A percentile compares a stretch with the other conserved stretches of the same genome.
Evolutionary conservation across 1,139 yeast species (phyloP).

Genomic region (Nakaseomyces uthaithaninus): DNA sequence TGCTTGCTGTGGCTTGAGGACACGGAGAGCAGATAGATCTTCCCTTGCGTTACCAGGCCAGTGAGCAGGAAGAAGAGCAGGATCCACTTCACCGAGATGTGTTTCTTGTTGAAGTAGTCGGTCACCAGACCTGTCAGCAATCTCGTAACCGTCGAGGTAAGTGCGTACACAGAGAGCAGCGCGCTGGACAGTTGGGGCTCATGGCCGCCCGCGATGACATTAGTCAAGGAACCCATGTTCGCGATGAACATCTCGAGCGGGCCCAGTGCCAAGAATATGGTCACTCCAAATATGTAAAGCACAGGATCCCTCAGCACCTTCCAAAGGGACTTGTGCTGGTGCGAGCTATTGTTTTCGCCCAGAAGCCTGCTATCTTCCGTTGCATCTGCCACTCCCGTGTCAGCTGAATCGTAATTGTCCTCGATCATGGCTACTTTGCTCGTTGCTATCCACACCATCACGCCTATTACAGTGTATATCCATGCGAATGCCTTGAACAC

Average conservation of each 20-base stretch:
- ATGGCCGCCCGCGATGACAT: slow-evolving; percentile 19
- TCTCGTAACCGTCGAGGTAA: slow-evolving; percentile 55
- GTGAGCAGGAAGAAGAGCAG: slow-evolving; percentile 37
- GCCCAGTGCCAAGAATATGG: slow-evolving; percentile 67
- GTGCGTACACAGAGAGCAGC: slow-evolving; percentile 44
- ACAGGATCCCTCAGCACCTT: slow-evolving; percentile 41
- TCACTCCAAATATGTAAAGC: slow-evolving; percentile 54
- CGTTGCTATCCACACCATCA: slow-evolving; percentile 53
- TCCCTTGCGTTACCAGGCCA: slow-evolving; percentile 40
- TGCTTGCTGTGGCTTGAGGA: slow-evolving; percentile 3
- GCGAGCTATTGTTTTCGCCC: slow-evolving; percentile 8
- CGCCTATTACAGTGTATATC: slow-evolving; percentile 49
- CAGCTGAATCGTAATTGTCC: slow-evolving; percentile 9
- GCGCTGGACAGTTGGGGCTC: slow-evolving; percentile 36
- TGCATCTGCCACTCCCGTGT: slow-evolving; percentile 41
- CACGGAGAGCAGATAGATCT: slow-evolving; percentile 20
- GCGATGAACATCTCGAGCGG: slow-evolving; percentile 84
- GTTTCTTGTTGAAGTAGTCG: slow-evolving; percentile 41
- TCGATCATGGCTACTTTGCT: slow-evolving; percentile 48
- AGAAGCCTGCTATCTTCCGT: slow-evolving; percentile 14
- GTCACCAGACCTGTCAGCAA: slow-evolving; percentile 57
- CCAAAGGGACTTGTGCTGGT: slow-evolving; percentile 1
- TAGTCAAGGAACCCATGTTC: slow-evolving; percentile 62
- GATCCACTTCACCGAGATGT: slow-evolving; percentile 39
- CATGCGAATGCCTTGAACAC: slow-evolving; percentile 54